A percentile compares a stretch with the other conserved stretches of the same genome.
Conservation (phyloP, 768 basidiomycete species). For the Xerocomellus amylosporus region DNA sequence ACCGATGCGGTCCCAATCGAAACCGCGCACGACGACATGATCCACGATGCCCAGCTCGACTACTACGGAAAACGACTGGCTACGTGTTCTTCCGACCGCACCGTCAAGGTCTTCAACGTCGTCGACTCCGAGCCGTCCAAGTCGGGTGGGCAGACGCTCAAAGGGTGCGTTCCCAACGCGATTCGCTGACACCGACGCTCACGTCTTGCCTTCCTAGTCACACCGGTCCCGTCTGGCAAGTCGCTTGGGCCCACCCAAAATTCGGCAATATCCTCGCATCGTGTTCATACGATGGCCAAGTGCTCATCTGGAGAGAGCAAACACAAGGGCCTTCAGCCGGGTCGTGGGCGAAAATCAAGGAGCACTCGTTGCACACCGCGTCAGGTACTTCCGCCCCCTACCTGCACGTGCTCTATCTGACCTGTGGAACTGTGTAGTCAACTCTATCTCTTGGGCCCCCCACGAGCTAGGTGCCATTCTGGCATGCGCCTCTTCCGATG, state of each 20-base stretch:
- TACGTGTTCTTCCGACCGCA: conserved; percentile 94
- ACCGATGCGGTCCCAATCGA: conserved; percentile 83
- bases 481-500: conserved; percentile 95
- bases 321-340: conserved; percentile 45
- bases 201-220: conserved; percentile 52
- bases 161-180: conserved; percentile 52
- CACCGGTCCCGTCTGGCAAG: conserved; percentile 97
- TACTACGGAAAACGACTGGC: conserved; percentile 97
- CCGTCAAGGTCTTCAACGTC: conserved; percentile 93
- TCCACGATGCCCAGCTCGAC: conserved; percentile 97
- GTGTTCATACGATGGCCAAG: conserved; percentile 98
- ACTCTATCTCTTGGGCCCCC: conserved; percentile 88
- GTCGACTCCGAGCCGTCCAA: conserved; percentile 81
- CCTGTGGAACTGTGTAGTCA: background rate
- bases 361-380: conserved; percentile 67
- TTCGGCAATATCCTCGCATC: conserved; percentile 95
- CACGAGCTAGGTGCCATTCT: conserved; percentile 96
- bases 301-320: conserved; percentile 97
- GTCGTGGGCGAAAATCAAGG: conserved; percentile 92
- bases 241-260: conserved; percentile 98
- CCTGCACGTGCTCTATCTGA: background rate
- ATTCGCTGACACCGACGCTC: background rate
- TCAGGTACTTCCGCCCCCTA: background rate
- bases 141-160: conserved; percentile 67
- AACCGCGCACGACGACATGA: conserved; percentile 98